These are phyloP conservation scores for Helianthus annuus DNA, from an alignment of 129 eudicot species.

Conservation along the genomic window DNA sequence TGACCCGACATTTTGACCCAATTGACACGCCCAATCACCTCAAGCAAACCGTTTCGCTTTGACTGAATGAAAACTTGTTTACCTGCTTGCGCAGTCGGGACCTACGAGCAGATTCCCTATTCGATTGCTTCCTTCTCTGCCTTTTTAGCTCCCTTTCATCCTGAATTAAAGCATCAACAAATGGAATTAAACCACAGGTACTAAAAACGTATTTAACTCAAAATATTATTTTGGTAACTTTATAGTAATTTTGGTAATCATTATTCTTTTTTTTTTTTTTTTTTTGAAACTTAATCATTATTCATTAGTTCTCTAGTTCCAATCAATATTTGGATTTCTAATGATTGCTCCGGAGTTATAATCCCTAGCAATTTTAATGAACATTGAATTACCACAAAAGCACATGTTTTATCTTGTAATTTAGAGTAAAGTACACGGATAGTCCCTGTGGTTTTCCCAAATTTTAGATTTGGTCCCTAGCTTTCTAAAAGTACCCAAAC, in stretches of 20 bases:
- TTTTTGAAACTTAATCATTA: too few species aligned
- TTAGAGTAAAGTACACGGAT: too few species aligned
- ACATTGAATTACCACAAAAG: background rate
- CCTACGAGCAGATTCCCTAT: constrained; percentile 99
- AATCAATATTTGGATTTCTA: constrained; percentile 8
- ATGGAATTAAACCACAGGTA: background rate
- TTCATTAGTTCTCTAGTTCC: background rate
- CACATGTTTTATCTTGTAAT: background rate
- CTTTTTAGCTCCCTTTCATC: constrained; percentile 98
- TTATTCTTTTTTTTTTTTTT: too few species aligned
- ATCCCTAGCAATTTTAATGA: background rate
- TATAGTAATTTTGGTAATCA: too few species aligned
- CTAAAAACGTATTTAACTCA: background rate
- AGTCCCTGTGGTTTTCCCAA: too few species aligned
- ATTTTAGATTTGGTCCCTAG: too few species aligned
- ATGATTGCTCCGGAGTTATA: background rate
- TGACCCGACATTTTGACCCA: constrained; percentile 7
- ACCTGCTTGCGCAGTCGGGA: constrained; percentile 99
- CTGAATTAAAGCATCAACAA: constrained; percentile 45
- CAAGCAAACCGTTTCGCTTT: background rate
- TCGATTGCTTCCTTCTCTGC: constrained; percentile 97
- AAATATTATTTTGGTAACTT: background rate
- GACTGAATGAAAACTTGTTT: background rate
- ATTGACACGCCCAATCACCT: background rate
- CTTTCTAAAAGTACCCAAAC: too few species aligned